Conservation (phyloP, 1,139 yeast species). For the Kluyveromyces marxianus region DNA sequence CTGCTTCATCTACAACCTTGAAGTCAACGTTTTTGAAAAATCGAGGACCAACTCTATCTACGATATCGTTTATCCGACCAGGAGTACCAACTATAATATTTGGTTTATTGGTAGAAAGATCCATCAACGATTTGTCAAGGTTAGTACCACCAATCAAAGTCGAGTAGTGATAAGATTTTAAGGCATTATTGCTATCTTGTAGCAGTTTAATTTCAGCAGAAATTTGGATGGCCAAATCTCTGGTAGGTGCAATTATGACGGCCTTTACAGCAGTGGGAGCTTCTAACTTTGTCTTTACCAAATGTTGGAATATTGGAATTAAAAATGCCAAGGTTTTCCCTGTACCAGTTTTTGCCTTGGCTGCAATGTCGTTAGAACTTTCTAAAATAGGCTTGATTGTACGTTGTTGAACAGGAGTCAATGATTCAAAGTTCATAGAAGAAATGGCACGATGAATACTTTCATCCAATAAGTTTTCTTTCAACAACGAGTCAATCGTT, state of each 20-base stretch:
- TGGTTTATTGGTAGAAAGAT: constrained; percentile 30
- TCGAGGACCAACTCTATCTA: constrained; percentile 42
- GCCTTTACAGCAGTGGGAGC: constrained; percentile 38
- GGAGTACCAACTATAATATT: constrained; percentile 83
- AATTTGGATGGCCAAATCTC: constrained; percentile 87
- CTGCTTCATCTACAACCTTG: constrained; percentile 85
- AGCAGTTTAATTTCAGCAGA: constrained; percentile 55
- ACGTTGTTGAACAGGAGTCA: constrained; percentile 76
- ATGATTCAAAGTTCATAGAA: constrained; percentile 38
- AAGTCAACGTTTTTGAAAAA: constrained; percentile 50
- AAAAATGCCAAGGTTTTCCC: constrained; percentile 90
- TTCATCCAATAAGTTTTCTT: constrained; percentile 20
- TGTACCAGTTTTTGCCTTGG: constrained; percentile 91
- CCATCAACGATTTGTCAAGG: constrained; percentile 33
- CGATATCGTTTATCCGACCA: constrained; percentile 66
- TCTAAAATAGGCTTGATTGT: constrained; percentile 61
- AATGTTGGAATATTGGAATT: constrained; percentile 64
- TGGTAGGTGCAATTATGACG: constrained; percentile 79
- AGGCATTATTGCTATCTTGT: constrained; percentile 22
- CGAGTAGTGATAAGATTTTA: constrained; percentile 32
- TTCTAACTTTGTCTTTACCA: constrained; percentile 28
- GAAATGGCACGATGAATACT: constrained; percentile 32
- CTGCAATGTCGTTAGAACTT: constrained; percentile 58
- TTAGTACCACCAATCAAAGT: constrained; percentile 48
- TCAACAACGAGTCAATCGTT: constrained; percentile 21